Base-by-base conservation (phyloP, 805 yeast species). In the Nakazawaea populi region DNA sequence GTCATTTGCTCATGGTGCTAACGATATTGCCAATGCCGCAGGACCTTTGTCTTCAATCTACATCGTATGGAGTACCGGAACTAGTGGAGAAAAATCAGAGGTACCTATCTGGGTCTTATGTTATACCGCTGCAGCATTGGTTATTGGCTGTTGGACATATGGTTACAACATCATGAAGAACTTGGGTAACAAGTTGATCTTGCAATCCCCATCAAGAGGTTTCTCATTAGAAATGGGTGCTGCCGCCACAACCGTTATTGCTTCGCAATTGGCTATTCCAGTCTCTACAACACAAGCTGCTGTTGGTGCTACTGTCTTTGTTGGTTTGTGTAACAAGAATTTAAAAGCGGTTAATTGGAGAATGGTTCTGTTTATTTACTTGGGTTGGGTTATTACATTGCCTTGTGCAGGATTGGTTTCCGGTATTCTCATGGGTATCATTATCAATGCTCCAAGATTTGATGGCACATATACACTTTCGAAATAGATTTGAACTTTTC, bases 1-100 rank as follows among this genome's bases (percentile, higher is more conserved):
- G 85, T 85, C 91, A 1, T 84, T 86, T 65, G 88, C 91, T 6
- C 92, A 85, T 61, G 92, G 92, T 51, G 83, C 92, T 39, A 85
- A 85, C 61, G 92, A 85, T 68, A 83, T 86, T 55, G 76, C 89
- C 46, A 85, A 85, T 59, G 90, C 92, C 38, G 77, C 87, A 34
- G 91, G 89, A 56, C 91, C 92, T 35, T 72, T 83, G 58, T 70
- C 89, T 43, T 75, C 89, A 11, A 76, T 85, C 27, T 85, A 82
- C 63, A 66, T 73, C 42, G 71, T 82, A 29, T 85, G 90, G 89
- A 64, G 64, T 27, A 66, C 79, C 36, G 79, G 82, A 57, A 61
- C 68, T 4, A 69, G 72, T 46, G 62, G 66, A 14, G 55, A 60
- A 5, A 79, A 82, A 60, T 64, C 84, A 37, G 79, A 75, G 10